These are phyloP conservation scores for Zalaria sp. DNA, from an alignment of 2,329 filamentous ascomycete genomes.

Conservation along the genomic window DNA sequence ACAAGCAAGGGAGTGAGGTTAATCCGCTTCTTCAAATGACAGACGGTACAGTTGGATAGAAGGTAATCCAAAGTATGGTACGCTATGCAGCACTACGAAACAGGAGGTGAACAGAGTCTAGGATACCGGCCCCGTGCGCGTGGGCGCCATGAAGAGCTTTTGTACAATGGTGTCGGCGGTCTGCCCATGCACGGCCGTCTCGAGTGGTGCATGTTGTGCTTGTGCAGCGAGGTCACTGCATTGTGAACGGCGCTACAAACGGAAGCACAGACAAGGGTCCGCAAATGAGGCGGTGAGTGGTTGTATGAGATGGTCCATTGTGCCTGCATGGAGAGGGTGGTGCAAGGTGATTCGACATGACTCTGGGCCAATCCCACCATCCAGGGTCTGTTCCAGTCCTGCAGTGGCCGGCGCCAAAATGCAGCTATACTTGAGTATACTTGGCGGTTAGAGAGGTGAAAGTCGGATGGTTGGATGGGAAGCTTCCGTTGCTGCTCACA, in stretches of 20 bases:
- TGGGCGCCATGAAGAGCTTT: slow-evolving; percentile 27
- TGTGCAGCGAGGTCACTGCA: slow-evolving; percentile 6
- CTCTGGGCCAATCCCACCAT: not conserved
- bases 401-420: not conserved
- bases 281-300: not conserved
- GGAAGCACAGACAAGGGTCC: not conserved
- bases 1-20: not conserved
- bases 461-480: not conserved
- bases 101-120: not conserved
- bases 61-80: not conserved
- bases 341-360: not conserved
- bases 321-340: not conserved
- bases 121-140: slow-evolving; percentile 22
- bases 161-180: slow-evolving; percentile 20
- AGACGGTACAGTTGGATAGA: not conserved
- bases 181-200: slow-evolving; percentile 3
- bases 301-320: not conserved
- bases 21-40: not conserved
- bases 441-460: not conserved
- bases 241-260: not conserved
- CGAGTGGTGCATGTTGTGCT: slow-evolving; percentile 15
- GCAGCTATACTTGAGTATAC: not conserved
- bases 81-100: not conserved
- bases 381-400: not conserved
- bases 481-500: not conserved